Base-by-base conservation (phyloP, 1,139 yeast genomes). In the Sugiyamaella sp. region DNA sequence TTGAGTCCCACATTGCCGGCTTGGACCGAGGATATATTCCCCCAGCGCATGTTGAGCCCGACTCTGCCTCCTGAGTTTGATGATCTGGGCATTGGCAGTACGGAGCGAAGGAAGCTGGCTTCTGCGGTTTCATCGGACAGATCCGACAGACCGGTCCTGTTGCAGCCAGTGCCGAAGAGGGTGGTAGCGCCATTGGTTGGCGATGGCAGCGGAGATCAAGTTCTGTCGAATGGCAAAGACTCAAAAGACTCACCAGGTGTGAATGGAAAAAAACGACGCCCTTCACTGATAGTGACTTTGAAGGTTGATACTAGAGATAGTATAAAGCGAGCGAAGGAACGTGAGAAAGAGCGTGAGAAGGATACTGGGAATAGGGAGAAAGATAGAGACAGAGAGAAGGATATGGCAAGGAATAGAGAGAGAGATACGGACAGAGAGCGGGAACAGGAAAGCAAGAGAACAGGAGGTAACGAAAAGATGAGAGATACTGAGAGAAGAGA, bases 1-100 rank as follows among this genome's bases (percentile, higher is more conserved):
- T 61, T 69, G 46, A 67, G 71, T 50, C 73, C 73, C 6, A 67
- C 73, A 12, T 60, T 69, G 27, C 72, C 72, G 10, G 56, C 67
- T 3, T 65, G 69, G 68, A 61, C 60, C 16, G 66, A 62, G 20
- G 64, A 60, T 12, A 21, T 55, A 29, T 48, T 54, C 38, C 71
- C 71, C 9, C 55, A 58, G 49, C 57, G 61, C 21, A 68, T 68
- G 68, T 62, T 68, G 40, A 66, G 71, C 45, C 71, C 71, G 2
- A 68, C 71, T 10, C 58, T 68, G 14, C 71, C 71, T 6, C 61
- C 70, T 1, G 58, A 58, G 24, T 67, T 63, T 49, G 67, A 63
- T 16, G 45, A 41, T 14, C 16, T 55, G 29, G 52, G 29, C 14
- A 27, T 27, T 12, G 39, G 41, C 35, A 12, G 14, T 12, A 24